Percentiles rank a stretch among this genome's conserved stretches.
phyloP scores from a whole-genome alignment of 768 basidiomycete species.

The Pholiota microspora region DNA sequence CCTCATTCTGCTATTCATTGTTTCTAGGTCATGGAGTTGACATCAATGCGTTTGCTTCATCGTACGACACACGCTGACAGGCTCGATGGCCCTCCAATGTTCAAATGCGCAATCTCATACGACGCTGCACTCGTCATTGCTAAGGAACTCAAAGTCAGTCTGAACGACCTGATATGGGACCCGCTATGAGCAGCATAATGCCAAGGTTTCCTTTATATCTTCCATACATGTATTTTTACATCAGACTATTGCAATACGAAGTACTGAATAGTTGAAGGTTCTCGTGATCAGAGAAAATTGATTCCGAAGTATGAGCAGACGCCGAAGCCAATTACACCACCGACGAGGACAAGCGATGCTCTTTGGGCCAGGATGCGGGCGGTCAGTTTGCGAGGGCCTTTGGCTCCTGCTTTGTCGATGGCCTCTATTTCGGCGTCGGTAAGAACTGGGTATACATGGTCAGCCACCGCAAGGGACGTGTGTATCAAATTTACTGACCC shows the following conservation, averaged over 20 bases:
- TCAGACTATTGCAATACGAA: not conserved
- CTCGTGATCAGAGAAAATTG: not conserved
- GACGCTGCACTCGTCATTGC: conserved; percentile 54
- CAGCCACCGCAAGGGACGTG: too few species aligned
- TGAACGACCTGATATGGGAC: conserved; percentile 74
- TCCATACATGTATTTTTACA: not conserved
- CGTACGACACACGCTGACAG: conserved; percentile 59
- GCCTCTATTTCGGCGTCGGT: conserved; percentile 48
- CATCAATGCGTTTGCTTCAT: conserved; percentile 63
- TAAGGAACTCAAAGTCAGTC: conserved; percentile 53
- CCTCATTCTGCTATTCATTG: conserved; percentile 1
- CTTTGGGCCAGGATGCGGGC: conserved; percentile 13
- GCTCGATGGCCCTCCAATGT: conserved; percentile 67
- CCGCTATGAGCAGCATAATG: conserved; percentile 25
- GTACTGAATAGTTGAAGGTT: not conserved
- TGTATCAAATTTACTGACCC: conserved; percentile 29
- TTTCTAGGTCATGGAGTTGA: conserved; percentile 62
- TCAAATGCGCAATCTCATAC: conserved; percentile 72
- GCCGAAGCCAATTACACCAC: conserved; percentile 20
- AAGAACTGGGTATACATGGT: conserved; percentile 34
- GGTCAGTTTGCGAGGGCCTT: conserved; percentile 24
- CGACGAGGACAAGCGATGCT: conserved; percentile 18
- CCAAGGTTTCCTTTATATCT: too few species aligned
- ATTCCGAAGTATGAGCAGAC: conserved; percentile 20
- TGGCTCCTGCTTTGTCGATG: conserved; percentile 57